Conservation (phyloP, 179 eudicot genomes). For the Silene vulgaris region DNA sequence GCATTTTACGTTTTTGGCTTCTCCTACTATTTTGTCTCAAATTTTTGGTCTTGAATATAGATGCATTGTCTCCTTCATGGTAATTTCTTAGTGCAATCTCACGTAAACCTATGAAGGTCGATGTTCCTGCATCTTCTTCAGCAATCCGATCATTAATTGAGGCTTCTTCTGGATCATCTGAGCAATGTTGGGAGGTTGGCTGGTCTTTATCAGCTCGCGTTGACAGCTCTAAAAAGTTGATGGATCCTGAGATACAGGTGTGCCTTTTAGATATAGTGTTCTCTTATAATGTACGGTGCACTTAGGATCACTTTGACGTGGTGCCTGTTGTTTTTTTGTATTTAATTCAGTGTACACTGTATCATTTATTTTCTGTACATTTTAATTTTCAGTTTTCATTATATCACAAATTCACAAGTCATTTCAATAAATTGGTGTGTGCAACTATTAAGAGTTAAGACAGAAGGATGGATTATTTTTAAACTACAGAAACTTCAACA, state of each 20-base stretch:
- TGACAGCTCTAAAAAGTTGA: conserved; percentile 35
- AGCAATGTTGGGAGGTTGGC: conserved; percentile 86
- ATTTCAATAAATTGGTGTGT: too few relatives aligned
- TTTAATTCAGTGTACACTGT: neutral
- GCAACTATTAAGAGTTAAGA: too few relatives aligned
- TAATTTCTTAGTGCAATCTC: conserved; percentile 25
- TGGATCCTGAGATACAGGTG: conserved; percentile 47
- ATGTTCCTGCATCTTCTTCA: conserved; percentile 60
- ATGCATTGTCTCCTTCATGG: conserved; percentile 13
- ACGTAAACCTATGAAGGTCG: conserved; percentile 51
- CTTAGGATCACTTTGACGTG: neutral
- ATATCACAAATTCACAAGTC: too few relatives aligned
- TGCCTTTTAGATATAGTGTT: conserved; percentile 13
- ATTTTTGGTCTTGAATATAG: conserved; percentile 13
- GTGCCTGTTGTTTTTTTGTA: neutral
- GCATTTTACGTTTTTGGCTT: conserved; percentile 3
- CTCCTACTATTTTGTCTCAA: conserved; percentile 9
- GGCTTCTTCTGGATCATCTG: conserved; percentile 62
- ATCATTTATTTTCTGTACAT: too few relatives aligned
- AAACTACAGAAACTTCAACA: too few relatives aligned
- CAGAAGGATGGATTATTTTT: too few relatives aligned
- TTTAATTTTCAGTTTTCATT: neutral
- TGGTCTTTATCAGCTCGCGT: conserved; percentile 73
- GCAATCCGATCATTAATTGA: conserved; percentile 68
- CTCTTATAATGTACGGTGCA: neutral